Conservation (phyloP, 768 basidiomycete genomes). For the Termitomyces titanicus region DNA sequence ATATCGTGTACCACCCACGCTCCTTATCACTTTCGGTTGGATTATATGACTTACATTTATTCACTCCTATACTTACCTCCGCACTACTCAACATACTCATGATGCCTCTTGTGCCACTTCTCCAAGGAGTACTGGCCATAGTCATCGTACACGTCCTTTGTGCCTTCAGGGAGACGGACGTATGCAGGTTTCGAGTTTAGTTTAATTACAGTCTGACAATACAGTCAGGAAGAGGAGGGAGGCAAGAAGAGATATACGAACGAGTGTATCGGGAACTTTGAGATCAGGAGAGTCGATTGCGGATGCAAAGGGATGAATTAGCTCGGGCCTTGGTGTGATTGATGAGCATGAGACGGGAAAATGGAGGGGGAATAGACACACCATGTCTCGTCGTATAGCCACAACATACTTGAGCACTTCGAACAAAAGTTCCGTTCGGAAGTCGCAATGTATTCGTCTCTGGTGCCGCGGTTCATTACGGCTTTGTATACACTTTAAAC, state of each 20-base stretch:
- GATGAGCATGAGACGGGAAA: neutral
- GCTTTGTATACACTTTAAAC: constrained; percentile 55
- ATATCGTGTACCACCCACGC: no score
- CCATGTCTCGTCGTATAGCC: constrained; percentile 58
- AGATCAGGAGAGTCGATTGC: constrained; percentile 62
- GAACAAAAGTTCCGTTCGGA: constrained; percentile 65
- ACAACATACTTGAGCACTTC: constrained; percentile 63
- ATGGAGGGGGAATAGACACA: constrained; percentile 20
- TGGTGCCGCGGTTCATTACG: constrained; percentile 52
- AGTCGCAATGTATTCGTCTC: constrained; percentile 39
- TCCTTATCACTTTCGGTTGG: no score
- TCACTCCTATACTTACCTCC: no score
- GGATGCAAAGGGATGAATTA: constrained; percentile 66
- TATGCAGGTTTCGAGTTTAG: constrained; percentile 27
- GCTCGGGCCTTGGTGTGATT: constrained; percentile 45
- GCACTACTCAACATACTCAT: constrained; percentile 10
- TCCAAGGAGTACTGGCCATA: constrained; percentile 49
- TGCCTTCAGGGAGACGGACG: constrained; percentile 59
- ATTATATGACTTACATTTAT: no score
- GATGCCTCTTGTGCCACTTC: constrained; percentile 55
- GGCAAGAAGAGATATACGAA: neutral
- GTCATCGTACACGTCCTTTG: constrained; percentile 40
- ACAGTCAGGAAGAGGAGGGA: neutral
- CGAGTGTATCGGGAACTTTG: constrained; percentile 36
- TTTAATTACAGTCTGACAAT: constrained; percentile 39